Evolutionary conservation across 1,284 basidiomycete genomes (phyloP).

Genomic region (Irpex sp.): DNA sequence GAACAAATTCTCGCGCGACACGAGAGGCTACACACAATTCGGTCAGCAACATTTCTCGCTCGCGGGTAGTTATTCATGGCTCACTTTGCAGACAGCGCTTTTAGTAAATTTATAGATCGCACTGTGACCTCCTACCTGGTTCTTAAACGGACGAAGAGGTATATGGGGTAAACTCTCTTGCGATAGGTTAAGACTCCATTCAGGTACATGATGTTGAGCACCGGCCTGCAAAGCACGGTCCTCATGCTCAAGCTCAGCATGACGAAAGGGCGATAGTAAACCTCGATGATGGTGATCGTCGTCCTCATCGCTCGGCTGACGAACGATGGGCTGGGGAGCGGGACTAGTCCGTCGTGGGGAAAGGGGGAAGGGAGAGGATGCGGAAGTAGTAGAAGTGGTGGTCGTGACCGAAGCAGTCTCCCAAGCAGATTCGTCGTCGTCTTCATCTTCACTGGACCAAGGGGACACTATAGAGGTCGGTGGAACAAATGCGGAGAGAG

Average conservation of each 20-base stretch:
- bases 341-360: constrained; percentile 31
- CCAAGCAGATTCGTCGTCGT: constrained; percentile 74
- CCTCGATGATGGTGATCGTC: constrained; percentile 24
- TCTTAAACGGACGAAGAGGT: constrained; percentile 92
- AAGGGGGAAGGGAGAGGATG: constrained; percentile 35
- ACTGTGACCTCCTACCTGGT: constrained; percentile 97
- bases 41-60: not conserved
- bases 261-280: constrained; percentile 22
- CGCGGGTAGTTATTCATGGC: constrained; percentile 25
- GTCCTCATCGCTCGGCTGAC: constrained; percentile 34
- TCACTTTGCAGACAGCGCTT: constrained; percentile 96
- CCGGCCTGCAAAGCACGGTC: constrained; percentile 23
- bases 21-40: constrained; percentile 68
- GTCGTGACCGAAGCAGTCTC: constrained; percentile 65
- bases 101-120: constrained; percentile 99
- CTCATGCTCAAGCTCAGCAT: constrained; percentile 23
- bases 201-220: constrained; percentile 17
- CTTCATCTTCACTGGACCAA: constrained; percentile 75
- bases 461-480: constrained; percentile 40
- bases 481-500: constrained; percentile 20
- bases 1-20: constrained; percentile 95
- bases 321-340: constrained; percentile 25
- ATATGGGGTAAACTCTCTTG: constrained; percentile 80
- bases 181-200: constrained; percentile 33
- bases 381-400: constrained; percentile 52